Evolutionary conservation across 192 early-diverging fungal genomes (phyloP).

Genomic region (Pilaira anomala): DNA sequence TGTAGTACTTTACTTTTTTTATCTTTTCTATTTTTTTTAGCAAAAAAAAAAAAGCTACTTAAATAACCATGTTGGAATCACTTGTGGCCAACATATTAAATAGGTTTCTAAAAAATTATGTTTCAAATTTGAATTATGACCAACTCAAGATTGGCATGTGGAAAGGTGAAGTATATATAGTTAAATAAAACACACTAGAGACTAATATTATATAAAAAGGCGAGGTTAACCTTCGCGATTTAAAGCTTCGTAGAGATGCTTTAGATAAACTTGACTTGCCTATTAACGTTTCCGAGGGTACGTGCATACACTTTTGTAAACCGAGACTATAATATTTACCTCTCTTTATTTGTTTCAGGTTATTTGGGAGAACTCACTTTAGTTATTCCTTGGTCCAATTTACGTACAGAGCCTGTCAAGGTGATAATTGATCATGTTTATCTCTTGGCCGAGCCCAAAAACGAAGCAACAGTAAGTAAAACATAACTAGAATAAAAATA

Average conservation of each 20-base stretch:
- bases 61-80: conserved; percentile 53
- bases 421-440: conserved; percentile 74
- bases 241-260: conserved; percentile 73
- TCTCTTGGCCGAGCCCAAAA: conserved; percentile 68
- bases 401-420: conserved; percentile 79
- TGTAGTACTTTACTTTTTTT: neutral
- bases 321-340: neutral
- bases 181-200: neutral
- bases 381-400: conserved; percentile 85
- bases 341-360: conserved; percentile 41
- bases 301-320: neutral
- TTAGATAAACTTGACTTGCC: conserved; percentile 83
- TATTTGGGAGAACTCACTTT: conserved; percentile 80
- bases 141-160: conserved; percentile 86
- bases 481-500: neutral
- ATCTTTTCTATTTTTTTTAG: neutral
- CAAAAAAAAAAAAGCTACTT: too few species aligned
- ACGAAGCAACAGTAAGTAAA: conserved; percentile 46
- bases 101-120: conserved; percentile 75
- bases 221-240: conserved; percentile 79
- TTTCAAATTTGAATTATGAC: conserved; percentile 76
- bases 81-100: conserved; percentile 63
- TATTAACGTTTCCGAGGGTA: conserved; percentile 69
- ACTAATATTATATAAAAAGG: conserved; percentile 45
- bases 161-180: conserved; percentile 51